Base-by-base conservation (phyloP, 2,329 filamentous ascomycete genomes). In the Pseudohalonectria lignicola region DNA sequence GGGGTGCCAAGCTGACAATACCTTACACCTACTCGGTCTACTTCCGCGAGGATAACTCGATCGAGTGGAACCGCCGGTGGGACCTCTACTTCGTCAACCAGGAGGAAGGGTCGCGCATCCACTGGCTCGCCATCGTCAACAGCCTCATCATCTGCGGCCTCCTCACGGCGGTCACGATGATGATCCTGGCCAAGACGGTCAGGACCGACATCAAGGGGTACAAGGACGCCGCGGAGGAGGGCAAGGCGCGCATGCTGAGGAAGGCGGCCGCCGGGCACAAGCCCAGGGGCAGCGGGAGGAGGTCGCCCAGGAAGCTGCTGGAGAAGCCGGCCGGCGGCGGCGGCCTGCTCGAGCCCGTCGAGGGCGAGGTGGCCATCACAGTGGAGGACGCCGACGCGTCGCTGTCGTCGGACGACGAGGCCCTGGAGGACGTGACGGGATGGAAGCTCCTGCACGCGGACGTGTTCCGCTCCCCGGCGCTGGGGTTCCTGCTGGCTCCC, bases 361-460 rank as follows among this genome's bases (percentile, higher is more conserved):
- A 76, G 43, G 62, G 67, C 21, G 71, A 76, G 43, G 63, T 67
- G 21, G 67, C 63, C 31, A 69, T 73, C 43, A 64, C 46, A 29
- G 72, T 67, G 37, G 62, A 57, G 47, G 76, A 69, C 43, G 65
- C 62, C 1, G 78, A 78, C 31, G 42, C 71, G 8, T 71, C 68
- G 17, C 18, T n/a, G 16, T 26, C 23, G 23, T 83, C 86, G 31
- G 83, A 86, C 35, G 82, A 85, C 2, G 82, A 87, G 47, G 61
- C 72, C 1, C 56, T 85, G 6, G 86, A 94, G 50, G 86, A 94
- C 48, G 71, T 83, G 20, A 85, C 83, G 2, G 86, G 86, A 36
- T 94, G 86, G 86, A 94, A 94, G 56, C 66, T 92, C 13, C 68
- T 94, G 3, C 85, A 93, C 51, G 84, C 75, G n/a, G 86, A 94